phyloP scores from a whole-genome alignment of 768 basidiomycete genomes.

The Lentinula sp. region DNA sequence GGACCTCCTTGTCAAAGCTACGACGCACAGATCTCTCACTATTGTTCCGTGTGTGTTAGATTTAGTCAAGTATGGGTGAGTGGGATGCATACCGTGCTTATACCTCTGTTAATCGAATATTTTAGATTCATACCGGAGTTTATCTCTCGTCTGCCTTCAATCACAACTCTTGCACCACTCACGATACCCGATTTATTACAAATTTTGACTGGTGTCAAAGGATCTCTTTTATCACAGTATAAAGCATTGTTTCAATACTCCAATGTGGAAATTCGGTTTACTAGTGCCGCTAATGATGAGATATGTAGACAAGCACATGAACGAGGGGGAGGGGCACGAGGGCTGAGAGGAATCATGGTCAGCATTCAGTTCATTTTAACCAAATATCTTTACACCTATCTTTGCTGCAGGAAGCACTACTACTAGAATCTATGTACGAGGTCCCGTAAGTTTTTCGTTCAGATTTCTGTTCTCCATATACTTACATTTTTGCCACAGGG shows the following conservation, averaged over 20 bases:
- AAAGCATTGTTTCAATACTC: constrained; percentile 78
- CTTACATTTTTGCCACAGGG: constrained; percentile 29
- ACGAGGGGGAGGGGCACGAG: constrained; percentile 87
- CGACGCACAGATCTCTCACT: background rate
- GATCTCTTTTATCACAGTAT: constrained; percentile 88
- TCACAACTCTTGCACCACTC: constrained; percentile 77
- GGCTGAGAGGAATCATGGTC: constrained; percentile 85
- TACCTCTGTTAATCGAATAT: constrained; percentile 2
- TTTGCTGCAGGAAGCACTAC: constrained; percentile 57
- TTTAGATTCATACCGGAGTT: constrained; percentile 91
- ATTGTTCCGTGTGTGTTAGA: constrained; percentile 35
- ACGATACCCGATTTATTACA: constrained; percentile 77
- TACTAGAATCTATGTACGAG: constrained; percentile 92
- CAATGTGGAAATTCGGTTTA: constrained; percentile 84
- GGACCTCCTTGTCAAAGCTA: background rate
- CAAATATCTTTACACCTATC: background rate
- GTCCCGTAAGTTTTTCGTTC: constrained; percentile 60
- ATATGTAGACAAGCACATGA: constrained; percentile 75
- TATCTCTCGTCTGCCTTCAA: constrained; percentile 87
- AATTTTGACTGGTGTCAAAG: constrained; percentile 90
- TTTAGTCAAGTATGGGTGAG: constrained; percentile 77
- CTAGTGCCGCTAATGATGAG: constrained; percentile 70
- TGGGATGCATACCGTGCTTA: background rate
- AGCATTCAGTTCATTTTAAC: constrained; percentile 10
- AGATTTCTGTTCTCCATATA: background rate